Evolutionary conservation across 2,329 filamentous ascomycete species (phyloP).

Genomic region (Calonectria hawksworthii): DNA sequence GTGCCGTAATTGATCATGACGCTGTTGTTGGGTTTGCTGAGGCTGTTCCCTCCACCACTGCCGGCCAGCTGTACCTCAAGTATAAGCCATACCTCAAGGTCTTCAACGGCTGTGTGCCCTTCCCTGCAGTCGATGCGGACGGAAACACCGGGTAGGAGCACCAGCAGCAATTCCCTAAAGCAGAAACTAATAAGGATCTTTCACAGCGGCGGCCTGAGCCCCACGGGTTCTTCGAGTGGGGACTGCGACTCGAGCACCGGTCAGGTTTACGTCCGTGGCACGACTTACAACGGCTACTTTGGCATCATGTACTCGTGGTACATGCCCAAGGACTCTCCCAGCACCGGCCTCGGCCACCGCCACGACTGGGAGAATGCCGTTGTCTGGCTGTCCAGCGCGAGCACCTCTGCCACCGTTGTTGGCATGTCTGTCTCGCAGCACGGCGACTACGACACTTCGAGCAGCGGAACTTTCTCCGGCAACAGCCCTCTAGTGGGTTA

Average conservation of each 20-base stretch:
- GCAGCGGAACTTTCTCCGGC: constrained; percentile 42
- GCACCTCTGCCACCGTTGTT: constrained; percentile 44
- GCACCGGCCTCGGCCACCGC: constrained; percentile 46
- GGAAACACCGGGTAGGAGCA: constrained; percentile 62
- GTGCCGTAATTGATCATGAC: constrained; percentile 48
- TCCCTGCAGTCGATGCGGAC: constrained; percentile 70
- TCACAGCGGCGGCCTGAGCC: constrained; percentile 51
- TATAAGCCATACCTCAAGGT: constrained; percentile 58
- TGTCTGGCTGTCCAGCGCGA: constrained; percentile 45
- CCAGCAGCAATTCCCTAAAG: not conserved
- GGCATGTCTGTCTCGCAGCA: constrained; percentile 56
- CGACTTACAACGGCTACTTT: constrained; percentile 49
- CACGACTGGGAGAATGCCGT: constrained; percentile 47
- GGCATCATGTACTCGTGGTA: constrained; percentile 63
- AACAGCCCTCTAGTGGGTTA: constrained; percentile 52
- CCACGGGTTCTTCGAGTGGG: constrained; percentile 47
- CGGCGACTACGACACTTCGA: constrained; percentile 50
- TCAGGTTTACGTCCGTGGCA: constrained; percentile 56
- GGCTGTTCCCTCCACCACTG: constrained; percentile 46
- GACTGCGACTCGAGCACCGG: constrained; percentile 53
- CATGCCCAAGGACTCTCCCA: constrained; percentile 59
- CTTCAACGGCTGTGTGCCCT: constrained; percentile 73
- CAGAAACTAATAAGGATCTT: not conserved
- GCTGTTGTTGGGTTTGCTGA: constrained; percentile 51
- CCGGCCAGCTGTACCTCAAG: constrained; percentile 49